These are phyloP conservation scores for Solanum neorickii DNA, from an alignment of 257 asterid genomes.

Conservation along the genomic window DNA sequence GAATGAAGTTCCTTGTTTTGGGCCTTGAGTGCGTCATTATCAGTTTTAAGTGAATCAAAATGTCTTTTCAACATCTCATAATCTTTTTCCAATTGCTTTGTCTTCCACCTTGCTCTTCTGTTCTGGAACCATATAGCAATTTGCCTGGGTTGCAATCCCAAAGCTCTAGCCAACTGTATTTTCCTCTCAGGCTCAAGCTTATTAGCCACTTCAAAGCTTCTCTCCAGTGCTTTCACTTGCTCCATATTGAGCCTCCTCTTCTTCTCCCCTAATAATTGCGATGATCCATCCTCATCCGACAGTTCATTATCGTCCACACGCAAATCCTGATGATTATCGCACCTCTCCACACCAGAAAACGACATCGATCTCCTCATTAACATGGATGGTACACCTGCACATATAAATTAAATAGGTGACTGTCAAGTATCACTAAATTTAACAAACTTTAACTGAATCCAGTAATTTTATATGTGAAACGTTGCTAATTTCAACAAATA, in stretches of 20 bases:
- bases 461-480: background rate
- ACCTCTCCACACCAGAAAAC: constrained; percentile 55
- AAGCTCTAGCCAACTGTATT: constrained; percentile 62
- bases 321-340: constrained; percentile 17
- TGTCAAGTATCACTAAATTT: background rate
- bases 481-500: background rate
- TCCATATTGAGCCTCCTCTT: constrained; percentile 69
- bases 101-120: constrained; percentile 82
- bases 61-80: constrained; percentile 58
- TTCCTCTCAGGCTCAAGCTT: constrained; percentile 82
- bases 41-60: constrained; percentile 53
- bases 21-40: constrained; percentile 58
- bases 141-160: constrained; percentile 77
- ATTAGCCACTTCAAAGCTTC: constrained; percentile 68
- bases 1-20: constrained; percentile 60
- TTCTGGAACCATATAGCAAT: constrained; percentile 90
- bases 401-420: background rate
- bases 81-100: constrained; percentile 75
- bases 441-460: background rate
- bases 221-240: constrained; percentile 82
- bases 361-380: constrained; percentile 75
- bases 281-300: constrained; percentile 47
- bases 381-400: constrained; percentile 33
- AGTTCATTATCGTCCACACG: constrained; percentile 43
- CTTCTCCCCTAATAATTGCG: constrained; percentile 62